These are phyloP conservation scores for Penicillium sp. DNA, from an alignment of 2,329 filamentous ascomycete genomes.

Conservation along the genomic window DNA sequence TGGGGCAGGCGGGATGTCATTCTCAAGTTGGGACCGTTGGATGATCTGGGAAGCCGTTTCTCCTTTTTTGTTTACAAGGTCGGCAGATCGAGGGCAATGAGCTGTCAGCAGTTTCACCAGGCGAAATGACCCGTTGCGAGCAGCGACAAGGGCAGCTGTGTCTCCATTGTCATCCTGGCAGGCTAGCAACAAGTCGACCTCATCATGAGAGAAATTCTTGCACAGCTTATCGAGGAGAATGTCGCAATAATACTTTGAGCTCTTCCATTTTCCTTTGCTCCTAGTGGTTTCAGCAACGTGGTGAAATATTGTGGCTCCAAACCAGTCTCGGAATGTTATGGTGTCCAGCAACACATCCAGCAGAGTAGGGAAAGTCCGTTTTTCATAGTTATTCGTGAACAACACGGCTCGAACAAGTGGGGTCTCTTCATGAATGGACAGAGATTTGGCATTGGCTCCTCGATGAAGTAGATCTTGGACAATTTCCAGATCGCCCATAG, in stretches of 20 bases:
- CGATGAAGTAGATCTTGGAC: constrained; percentile 83
- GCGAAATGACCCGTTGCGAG: constrained; percentile 82
- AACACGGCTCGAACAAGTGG: constrained; percentile 91
- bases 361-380: constrained; percentile 82
- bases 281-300: constrained; percentile 88
- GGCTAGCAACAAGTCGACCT: constrained; percentile 77
- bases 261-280: constrained; percentile 81
- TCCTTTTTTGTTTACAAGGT: constrained; percentile 78
- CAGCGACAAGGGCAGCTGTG: constrained; percentile 84
- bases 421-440: constrained; percentile 75
- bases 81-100: constrained; percentile 73
- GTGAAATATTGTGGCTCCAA: constrained; percentile 86
- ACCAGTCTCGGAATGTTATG: constrained; percentile 74
- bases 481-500: constrained; percentile 94
- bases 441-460: constrained; percentile 70
- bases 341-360: constrained; percentile 82
- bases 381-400: constrained; percentile 97
- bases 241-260: constrained; percentile 90
- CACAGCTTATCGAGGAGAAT: constrained; percentile 83
- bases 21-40: constrained; percentile 63
- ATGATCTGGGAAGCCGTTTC: constrained; percentile 84
- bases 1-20: constrained; percentile 65
- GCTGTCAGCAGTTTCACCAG: constrained; percentile 65
- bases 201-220: constrained; percentile 71
- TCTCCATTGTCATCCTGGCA: constrained; percentile 84